These are phyloP conservation scores for Lippia alba DNA, from an alignment of 305 asterid species.

Conservation along the genomic window DNA sequence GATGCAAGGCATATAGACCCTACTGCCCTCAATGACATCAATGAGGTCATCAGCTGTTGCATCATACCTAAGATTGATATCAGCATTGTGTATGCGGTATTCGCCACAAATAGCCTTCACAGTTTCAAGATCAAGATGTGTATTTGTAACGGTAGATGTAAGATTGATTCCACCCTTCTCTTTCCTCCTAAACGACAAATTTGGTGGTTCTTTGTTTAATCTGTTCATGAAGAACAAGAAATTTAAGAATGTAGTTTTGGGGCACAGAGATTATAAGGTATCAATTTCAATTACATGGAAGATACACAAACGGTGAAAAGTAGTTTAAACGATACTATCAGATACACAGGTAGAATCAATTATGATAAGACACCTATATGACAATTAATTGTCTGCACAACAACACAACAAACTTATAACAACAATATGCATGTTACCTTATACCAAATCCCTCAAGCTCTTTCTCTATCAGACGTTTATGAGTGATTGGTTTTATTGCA, in stretches of 20 bases:
- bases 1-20: constrained; percentile 94
- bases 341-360: too few species aligned
- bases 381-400: not conserved
- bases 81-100: constrained; percentile 94
- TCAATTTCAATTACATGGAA: constrained; percentile 13
- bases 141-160: constrained; percentile 80
- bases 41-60: constrained; percentile 99
- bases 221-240: constrained; percentile 43
- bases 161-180: constrained; percentile 96
- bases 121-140: constrained; percentile 91
- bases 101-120: constrained; percentile 98
- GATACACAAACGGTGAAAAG: not conserved
- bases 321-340: too few species aligned
- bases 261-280: not conserved
- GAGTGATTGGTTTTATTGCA: constrained; percentile 96
- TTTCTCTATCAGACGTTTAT: constrained; percentile 92
- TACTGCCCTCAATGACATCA: constrained; percentile 95
- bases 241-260: constrained; percentile 15
- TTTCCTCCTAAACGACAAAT: constrained; percentile 83
- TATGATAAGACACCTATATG: constrained; percentile 1
- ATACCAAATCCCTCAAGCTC: constrained; percentile 99
- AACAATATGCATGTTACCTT: constrained; percentile 56
- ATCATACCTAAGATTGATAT: constrained; percentile 80
- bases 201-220: constrained; percentile 99
- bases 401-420: constrained; percentile 2